Percentiles rank a stretch among this genome's conserved stretches.
Conservation (phyloP, 352 stramenopile species). For the Globisporangium perplexum region DNA sequence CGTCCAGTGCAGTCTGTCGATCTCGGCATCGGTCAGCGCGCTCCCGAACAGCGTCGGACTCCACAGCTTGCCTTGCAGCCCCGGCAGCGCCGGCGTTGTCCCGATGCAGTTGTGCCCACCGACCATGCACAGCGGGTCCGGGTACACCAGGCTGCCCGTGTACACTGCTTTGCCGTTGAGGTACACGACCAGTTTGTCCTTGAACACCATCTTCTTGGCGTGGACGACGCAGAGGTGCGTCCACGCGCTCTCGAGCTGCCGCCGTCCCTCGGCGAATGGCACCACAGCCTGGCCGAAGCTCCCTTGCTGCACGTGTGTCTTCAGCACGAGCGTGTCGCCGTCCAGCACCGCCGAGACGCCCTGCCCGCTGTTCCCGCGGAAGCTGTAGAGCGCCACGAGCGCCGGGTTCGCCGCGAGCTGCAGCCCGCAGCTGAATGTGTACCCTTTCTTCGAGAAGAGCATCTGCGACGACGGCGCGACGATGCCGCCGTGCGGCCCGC, state of each 20-base stretch:
- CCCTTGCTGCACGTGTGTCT: conserved; percentile 36
- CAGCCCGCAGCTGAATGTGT: conserved; percentile 64
- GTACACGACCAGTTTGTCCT: conserved; percentile 77
- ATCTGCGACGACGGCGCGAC: conserved; percentile 49
- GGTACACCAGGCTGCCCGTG: conserved; percentile 65
- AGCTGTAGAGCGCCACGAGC: conserved; percentile 60
- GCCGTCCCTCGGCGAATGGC: conserved; percentile 39
- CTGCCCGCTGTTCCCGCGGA: conserved; percentile 68
- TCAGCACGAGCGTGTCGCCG: conserved; percentile 46
- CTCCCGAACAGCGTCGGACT: conserved; percentile 72
- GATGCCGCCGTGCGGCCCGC: conserved; percentile 52
- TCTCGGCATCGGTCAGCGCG: conserved; percentile 51
- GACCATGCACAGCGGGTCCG: conserved; percentile 59
- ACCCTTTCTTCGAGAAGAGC: conserved; percentile 72
- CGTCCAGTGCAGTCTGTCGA: conserved; percentile 68
- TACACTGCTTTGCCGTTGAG: conserved; percentile 55
- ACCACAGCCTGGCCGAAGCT: conserved; percentile 46
- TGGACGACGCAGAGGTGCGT: conserved; percentile 77
- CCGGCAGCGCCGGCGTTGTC: conserved; percentile 35
- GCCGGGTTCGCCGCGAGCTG: conserved; percentile 26
- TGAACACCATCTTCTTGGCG: conserved; percentile 87
- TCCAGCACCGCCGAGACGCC: conserved; percentile 60
- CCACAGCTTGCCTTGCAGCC: conserved; percentile 67
- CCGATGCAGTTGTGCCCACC: conserved; percentile 73
- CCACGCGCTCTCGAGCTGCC: conserved; percentile 53